phyloP scores from a whole-genome alignment of 768 basidiomycete species.

The Boletus rubropictus region DNA sequence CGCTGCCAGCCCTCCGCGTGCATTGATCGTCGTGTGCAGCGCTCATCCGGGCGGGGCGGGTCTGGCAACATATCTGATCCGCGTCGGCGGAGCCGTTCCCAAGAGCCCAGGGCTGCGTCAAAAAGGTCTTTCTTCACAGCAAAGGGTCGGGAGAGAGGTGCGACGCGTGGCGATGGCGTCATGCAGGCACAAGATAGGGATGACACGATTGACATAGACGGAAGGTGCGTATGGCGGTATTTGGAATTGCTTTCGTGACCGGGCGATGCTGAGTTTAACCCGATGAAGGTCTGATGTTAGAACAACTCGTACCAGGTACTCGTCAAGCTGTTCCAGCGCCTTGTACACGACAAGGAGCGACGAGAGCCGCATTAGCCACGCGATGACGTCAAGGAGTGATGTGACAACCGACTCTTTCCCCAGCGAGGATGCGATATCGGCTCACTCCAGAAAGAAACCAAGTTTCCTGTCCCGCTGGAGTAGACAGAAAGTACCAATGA shows the following conservation, averaged over 20 bases:
- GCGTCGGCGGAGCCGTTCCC: conserved; percentile 8
- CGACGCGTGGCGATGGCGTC: not conserved
- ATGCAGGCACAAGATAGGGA: not conserved
- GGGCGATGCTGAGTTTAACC: not conserved
- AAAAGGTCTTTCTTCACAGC: conserved; percentile 10
- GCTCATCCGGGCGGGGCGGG: conserved; percentile 25
- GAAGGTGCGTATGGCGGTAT: conserved; percentile 10
- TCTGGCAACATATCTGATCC: conserved; percentile 21
- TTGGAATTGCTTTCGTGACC: not conserved
- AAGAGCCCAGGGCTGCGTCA: not conserved
- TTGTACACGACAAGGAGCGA: not conserved
- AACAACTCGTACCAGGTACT: conserved; percentile 9
- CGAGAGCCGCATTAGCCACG: not conserved
- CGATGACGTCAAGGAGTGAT: conserved; percentile 1
- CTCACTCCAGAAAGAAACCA: not conserved
- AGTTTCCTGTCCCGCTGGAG: conserved; percentile 4
- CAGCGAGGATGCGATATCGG: not conserved
- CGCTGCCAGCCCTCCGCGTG: not conserved
- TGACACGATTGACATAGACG: not conserved
- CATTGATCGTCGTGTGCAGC: conserved; percentile 5
- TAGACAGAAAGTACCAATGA: not conserved
- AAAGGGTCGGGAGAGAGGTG: conserved; percentile 10
- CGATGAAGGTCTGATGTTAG: not conserved
- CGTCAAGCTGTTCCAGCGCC: conserved; percentile 8
- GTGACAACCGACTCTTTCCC: not conserved